Evolutionary conservation across 306 rosid species (phyloP).

Genomic region (Prinsepia uniflora): DNA sequence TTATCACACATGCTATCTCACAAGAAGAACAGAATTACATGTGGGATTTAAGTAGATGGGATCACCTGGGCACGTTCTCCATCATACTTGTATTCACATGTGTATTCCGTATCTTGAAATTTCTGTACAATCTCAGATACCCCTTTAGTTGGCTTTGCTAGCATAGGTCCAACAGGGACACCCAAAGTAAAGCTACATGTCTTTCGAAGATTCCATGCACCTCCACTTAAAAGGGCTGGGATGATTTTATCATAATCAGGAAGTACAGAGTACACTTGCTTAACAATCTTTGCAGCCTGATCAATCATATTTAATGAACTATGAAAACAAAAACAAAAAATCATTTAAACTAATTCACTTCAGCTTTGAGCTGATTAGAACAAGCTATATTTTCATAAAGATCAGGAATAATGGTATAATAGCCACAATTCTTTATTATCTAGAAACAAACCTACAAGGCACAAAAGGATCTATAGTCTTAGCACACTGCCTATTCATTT

Average conservation of each 20-base stretch:
- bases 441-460: not conserved
- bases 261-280: conserved; percentile 76
- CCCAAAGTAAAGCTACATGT: conserved; percentile 77
- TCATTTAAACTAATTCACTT: not conserved
- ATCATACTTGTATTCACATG: conserved; percentile 92
- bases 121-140: conserved; percentile 73
- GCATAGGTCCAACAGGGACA: conserved; percentile 90
- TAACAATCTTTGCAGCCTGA: conserved; percentile 83
- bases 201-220: conserved; percentile 74
- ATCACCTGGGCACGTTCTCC: conserved; percentile 98
- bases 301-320: conserved; percentile 31
- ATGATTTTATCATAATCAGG: conserved; percentile 79
- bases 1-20: conserved; percentile 20
- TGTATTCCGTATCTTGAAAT: conserved; percentile 76
- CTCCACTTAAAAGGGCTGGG: conserved; percentile 63
- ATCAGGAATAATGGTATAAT: not conserved
- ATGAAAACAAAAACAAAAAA: not conserved
- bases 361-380: not conserved
- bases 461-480: not conserved
- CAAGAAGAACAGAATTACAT: conserved; percentile 13
- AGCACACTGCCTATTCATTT: not conserved
- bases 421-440: not conserved
- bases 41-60: conserved; percentile 17
- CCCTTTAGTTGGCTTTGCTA: conserved; percentile 83
- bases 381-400: not conserved